A percentile compares a stretch with the other conserved stretches of the same genome.
phyloP scores from a whole-genome alignment of 495 filamentous ascomycete genomes.

The Aspergillus egyptiacus region DNA sequence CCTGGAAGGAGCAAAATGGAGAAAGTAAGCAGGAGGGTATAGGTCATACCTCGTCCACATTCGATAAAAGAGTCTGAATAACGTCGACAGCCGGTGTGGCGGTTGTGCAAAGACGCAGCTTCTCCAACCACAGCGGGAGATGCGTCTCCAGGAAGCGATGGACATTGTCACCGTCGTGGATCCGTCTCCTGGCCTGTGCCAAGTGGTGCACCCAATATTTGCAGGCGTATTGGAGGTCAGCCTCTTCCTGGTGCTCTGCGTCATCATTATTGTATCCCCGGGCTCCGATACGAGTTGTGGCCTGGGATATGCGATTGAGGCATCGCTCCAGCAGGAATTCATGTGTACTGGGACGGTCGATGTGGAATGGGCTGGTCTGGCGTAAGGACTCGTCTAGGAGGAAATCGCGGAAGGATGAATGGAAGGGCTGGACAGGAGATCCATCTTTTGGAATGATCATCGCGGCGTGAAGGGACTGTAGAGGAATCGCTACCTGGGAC shows the following conservation, averaged over 20 bases:
- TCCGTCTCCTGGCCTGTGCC: background rate
- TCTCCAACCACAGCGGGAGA: too few relatives aligned
- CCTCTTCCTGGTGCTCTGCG: background rate
- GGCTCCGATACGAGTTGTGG: background rate
- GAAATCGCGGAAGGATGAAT: background rate
- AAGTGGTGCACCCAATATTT: background rate
- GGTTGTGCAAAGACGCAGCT: too few relatives aligned
- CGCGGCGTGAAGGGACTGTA: background rate
- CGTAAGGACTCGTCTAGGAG: background rate
- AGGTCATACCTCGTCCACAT: too few relatives aligned
- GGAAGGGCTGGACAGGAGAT: background rate
- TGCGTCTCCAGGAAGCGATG: too few relatives aligned
- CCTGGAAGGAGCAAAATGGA: too few relatives aligned
- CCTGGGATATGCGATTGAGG: background rate
- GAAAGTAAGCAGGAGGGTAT: too few relatives aligned
- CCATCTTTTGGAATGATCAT: background rate
- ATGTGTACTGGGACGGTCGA: background rate
- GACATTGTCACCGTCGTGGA: background rate
- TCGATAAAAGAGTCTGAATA: too few relatives aligned
- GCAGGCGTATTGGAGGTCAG: background rate
- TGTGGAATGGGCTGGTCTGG: background rate
- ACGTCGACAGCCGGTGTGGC: too few relatives aligned
- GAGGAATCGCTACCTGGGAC: background rate
- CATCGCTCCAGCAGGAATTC: background rate
- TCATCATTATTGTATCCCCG: too few relatives aligned